Base-by-base conservation (phyloP, 148 eudicot species). In the Spergularia bocconei region DNA sequence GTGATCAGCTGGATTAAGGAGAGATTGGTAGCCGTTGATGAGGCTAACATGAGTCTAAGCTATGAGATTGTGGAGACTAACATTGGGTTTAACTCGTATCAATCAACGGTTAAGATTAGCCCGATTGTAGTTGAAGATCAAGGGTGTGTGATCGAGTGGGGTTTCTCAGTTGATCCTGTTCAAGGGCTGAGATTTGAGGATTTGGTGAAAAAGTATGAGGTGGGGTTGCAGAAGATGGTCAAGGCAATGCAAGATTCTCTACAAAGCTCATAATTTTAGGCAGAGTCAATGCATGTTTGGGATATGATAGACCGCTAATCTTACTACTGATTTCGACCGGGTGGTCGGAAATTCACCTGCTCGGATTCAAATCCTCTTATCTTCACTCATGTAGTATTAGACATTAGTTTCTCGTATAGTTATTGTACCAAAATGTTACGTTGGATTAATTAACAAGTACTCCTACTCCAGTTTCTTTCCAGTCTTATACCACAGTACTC, bases 61-160 rank as follows among this genome's bases (percentile, higher is more conserved):
- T 93, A 93, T 70, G 93, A 89, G 85, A 90, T 93, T 10, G 75
- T 91, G 21, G 95, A 90, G 15, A 84, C 81, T 16, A 93, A 93
- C 60, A 87, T 85, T 50, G 93, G 97, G 71, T 88, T 91, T 59
- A 66, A 80, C 52, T 86, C 90, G 0, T 93, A 90, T 55, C 76
- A 85, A 66, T 85, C 98, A 14, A 91, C 88, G 74, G 36, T 93
- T 58, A 85, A 75, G 84, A 76, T 90, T 73, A 63, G 63, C 56
- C 86, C 78, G 4, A 13, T 12, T 5, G 17, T 23, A 5, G 73
- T 38, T n/a, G 84, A 66, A 13, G 78, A 16, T 11, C 79, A 63
- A 9, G 89, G 91, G 70, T 88, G 88, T 47, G 83, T 80, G 76
- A 82, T 93, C 44, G 91, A 89, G 84, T 91, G 98, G 98, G 66